Percentiles rank a stretch among this genome's conserved stretches.
phyloP scores from a whole-genome alignment of 2,329 filamentous ascomycete species.

The Phoma herbarum region DNA sequence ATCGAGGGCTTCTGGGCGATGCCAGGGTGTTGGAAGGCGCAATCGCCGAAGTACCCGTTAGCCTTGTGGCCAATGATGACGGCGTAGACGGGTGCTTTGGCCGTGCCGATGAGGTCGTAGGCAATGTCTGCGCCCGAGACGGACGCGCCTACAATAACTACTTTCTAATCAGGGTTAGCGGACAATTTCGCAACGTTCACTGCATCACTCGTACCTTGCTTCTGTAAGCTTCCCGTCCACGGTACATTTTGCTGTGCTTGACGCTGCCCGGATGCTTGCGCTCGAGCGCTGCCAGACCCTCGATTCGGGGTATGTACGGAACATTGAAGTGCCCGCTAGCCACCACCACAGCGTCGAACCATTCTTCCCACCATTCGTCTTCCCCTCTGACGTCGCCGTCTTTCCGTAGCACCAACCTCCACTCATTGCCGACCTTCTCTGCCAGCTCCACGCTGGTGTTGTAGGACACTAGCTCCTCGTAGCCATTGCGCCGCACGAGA shows the following conservation, averaged over 20 bases:
- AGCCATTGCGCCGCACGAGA: slow-evolving; percentile 62
- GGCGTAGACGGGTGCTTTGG: slow-evolving; percentile 60
- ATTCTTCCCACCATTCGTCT: slow-evolving; percentile 70
- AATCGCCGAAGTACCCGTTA: slow-evolving; percentile 65
- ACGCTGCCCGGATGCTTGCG: slow-evolving; percentile 59
- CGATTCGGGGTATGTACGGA: slow-evolving; percentile 63
- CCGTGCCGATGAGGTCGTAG: slow-evolving; percentile 60
- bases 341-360: slow-evolving; percentile 69
- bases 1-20: slow-evolving; percentile 61
- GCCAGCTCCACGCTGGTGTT: slow-evolving; percentile 69
- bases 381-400: slow-evolving; percentile 45
- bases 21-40: slow-evolving; percentile 67
- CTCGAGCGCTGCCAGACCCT: slow-evolving; percentile 61
- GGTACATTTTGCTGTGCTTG: slow-evolving; percentile 64
- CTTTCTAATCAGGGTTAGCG: slow-evolving; percentile 53
- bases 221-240: slow-evolving; percentile 57
- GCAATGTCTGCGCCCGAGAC: slow-evolving; percentile 72
- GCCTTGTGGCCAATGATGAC: slow-evolving; percentile 63
- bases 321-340: slow-evolving; percentile 69
- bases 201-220: slow-evolving; percentile 52
- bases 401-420: slow-evolving; percentile 61
- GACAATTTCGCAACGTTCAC: neutral
- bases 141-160: slow-evolving; percentile 70
- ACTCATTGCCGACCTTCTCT: slow-evolving; percentile 60
- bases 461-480: slow-evolving; percentile 63